These are phyloP conservation scores for Cymbopogon flexuosus DNA, from an alignment of 202 grass and related monocot species.

Conservation along the genomic window DNA sequence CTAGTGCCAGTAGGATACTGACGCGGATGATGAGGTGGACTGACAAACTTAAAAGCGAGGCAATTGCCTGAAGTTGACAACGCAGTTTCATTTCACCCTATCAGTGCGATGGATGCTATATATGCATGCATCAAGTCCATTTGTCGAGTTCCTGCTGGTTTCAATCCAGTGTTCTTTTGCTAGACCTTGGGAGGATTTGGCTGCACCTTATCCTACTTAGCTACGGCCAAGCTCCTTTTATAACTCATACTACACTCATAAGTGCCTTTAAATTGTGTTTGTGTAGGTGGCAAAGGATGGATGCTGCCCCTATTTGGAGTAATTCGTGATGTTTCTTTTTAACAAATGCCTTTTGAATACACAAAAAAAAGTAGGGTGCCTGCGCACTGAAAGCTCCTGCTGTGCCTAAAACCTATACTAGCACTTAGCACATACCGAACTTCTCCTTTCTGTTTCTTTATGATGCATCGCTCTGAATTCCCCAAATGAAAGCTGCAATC, in stretches of 20 bases:
- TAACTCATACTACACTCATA: background rate
- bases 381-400: background rate
- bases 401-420: background rate
- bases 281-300: background rate
- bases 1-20: background rate
- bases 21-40: background rate
- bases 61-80: background rate
- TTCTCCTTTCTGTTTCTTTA: background rate
- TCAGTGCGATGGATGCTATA: background rate
- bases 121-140: background rate
- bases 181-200: background rate
- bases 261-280: background rate
- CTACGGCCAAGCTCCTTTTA: background rate
- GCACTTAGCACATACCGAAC: background rate
- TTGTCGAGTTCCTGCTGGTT: background rate
- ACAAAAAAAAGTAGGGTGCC: background rate
- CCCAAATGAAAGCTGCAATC: background rate
- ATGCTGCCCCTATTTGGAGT: background rate
- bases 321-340: background rate
- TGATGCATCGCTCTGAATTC: background rate
- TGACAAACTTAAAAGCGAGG: background rate
- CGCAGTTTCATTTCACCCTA: background rate
- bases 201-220: background rate
- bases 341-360: background rate
- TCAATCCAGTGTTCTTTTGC: background rate